Conservation (phyloP, 2,329 filamentous ascomycete genomes). For the Nemania sp. region DNA sequence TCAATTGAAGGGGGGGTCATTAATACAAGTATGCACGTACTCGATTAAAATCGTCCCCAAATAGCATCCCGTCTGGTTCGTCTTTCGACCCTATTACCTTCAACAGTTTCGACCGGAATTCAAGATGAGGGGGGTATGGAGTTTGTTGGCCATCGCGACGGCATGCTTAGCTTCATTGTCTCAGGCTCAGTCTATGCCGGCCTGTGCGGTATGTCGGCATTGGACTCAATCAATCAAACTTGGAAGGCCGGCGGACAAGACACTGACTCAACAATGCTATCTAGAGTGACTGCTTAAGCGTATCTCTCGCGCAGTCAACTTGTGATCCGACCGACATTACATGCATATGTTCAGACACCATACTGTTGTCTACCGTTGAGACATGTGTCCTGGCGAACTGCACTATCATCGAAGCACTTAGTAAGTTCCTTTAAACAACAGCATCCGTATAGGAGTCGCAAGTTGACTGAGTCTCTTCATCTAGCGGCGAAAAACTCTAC, state of each 20-base stretch:
- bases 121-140: conserved; percentile 28
- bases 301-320: conserved; percentile 21
- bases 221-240: conserved; percentile 4
- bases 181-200: conserved; percentile 29
- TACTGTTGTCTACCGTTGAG: conserved; percentile 25
- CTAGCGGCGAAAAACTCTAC: conserved; percentile 31
- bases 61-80: conserved; percentile 4
- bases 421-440: conserved; percentile 14
- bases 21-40: conserved; percentile 2
- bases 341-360: conserved; percentile 30
- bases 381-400: conserved; percentile 30
- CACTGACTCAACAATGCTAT: conserved; percentile 19
- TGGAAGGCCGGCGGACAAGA: conserved; percentile 3
- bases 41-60: conserved; percentile 17
- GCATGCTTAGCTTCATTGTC: conserved; percentile 18
- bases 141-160: conserved; percentile 18
- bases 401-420: conserved; percentile 32
- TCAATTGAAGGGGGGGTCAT: conserved; percentile 13
- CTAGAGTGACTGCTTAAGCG: conserved; percentile 29
- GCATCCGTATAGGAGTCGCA: conserved; percentile 1
- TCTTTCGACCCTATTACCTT: conserved; percentile 19
- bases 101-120: conserved; percentile 7
- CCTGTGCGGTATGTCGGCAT: conserved; percentile 30
- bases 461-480: conserved; percentile 13
- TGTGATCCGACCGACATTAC: conserved; percentile 28